These are phyloP conservation scores for Cryptosporidium andersoni DNA, from an alignment of 169 alveolate genomes.

Conservation along the genomic window DNA sequence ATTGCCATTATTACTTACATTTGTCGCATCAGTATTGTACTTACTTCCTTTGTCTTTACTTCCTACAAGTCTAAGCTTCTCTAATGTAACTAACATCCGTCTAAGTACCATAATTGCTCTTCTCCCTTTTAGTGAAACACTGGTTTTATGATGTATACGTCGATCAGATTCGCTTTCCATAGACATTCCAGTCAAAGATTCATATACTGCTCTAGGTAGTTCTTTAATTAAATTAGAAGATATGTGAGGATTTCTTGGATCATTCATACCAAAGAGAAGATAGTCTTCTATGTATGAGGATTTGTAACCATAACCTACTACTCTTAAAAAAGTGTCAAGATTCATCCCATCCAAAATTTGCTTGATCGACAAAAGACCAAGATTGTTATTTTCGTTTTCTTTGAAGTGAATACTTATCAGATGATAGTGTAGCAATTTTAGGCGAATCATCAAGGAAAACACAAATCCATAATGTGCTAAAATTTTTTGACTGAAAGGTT, in stretches of 20 bases:
- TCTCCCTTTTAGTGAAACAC: conserved; percentile 16
- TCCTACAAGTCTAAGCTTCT: conserved; percentile 15
- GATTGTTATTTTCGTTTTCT: background rate
- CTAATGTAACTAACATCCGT: conserved; percentile 5
- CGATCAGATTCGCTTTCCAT: too few relatives aligned
- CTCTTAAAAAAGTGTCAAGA: conserved; percentile 40
- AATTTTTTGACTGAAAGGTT: conserved; percentile 52
- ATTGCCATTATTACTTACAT: background rate
- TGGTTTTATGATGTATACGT: conserved; percentile 10
- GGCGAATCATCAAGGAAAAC: conserved; percentile 54
- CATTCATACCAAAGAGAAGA: conserved; percentile 13
- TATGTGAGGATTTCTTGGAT: background rate
- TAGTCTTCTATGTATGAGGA: conserved; percentile 58
- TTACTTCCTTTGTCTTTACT: background rate
- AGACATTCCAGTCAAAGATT: conserved; percentile 6
- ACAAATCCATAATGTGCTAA: conserved; percentile 69
- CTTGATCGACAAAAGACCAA: conserved; percentile 12
- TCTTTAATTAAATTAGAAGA: conserved; percentile 28
- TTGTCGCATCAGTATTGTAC: background rate
- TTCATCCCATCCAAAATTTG: conserved; percentile 61
- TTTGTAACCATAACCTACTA: conserved; percentile 64
- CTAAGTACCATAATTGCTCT: conserved; percentile 17
- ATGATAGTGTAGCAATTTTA: conserved; percentile 42
- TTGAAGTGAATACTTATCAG: background rate
- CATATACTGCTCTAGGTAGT: conserved; percentile 39